Percentiles rank a stretch among this genome's conserved stretches.
Evolutionary conservation across 148 eudicot genomes (phyloP).

Genomic region (Mesembryanthemum crystallinum): DNA sequence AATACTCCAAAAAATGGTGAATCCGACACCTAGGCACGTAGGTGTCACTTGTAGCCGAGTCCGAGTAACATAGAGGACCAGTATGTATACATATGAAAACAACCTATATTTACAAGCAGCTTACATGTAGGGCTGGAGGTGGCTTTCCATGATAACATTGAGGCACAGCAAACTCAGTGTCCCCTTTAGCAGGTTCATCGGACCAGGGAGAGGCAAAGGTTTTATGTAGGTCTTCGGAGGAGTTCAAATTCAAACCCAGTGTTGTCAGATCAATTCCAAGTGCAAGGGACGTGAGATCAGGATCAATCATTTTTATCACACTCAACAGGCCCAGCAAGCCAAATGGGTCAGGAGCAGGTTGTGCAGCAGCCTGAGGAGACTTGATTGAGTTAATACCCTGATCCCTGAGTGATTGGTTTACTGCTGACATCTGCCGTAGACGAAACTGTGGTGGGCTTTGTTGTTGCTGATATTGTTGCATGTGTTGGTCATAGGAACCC

Average conservation of each 20-base stretch:
- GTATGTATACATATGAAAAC: background rate
- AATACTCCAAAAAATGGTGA: too few relatives aligned
- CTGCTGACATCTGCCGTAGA: conserved; percentile 33
- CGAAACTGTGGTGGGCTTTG: conserved; percentile 66
- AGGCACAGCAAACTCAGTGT: conserved; percentile 65
- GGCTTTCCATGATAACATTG: conserved; percentile 59
- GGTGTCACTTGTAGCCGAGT: too few relatives aligned
- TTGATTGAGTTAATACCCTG: conserved; percentile 35
- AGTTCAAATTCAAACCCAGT: conserved; percentile 68
- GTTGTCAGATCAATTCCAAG: conserved; percentile 77
- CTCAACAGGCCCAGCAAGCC: conserved; percentile 70
- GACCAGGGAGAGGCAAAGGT: conserved; percentile 90
- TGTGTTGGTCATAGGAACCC: conserved; percentile 57
- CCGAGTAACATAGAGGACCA: too few relatives aligned
- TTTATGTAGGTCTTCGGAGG: conserved; percentile 66
- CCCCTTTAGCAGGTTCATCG: conserved; percentile 66
- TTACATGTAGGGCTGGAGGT: conserved; percentile 57
- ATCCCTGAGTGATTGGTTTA: conserved; percentile 42
- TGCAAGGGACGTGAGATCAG: conserved; percentile 71
- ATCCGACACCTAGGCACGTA: too few relatives aligned
- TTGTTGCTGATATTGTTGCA: conserved; percentile 79
- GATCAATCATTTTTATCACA: conserved; percentile 60
- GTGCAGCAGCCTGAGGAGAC: conserved; percentile 42
- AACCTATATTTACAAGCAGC: conserved; percentile 16
- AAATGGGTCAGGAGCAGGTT: conserved; percentile 48